Evolutionary conservation across 331 rosid species (phyloP).

Genomic region (Dryas integrifolia): DNA sequence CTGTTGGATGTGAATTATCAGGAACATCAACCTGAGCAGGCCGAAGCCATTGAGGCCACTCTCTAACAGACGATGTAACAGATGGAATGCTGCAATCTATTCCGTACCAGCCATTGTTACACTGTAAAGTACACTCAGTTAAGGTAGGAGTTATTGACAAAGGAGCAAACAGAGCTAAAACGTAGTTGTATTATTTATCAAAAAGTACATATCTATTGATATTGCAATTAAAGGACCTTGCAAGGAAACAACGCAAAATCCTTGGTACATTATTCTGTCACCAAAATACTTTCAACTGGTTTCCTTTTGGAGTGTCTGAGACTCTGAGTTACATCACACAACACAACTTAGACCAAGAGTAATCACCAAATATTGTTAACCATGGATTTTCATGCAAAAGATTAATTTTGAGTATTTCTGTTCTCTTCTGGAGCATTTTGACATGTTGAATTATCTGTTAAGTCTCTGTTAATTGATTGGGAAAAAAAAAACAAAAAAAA

Average conservation of each 20-base stretch:
- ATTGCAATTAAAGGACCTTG: neutral
- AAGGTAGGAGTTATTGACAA: constrained; percentile 24
- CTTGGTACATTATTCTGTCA: neutral
- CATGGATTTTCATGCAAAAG: too few relatives aligned
- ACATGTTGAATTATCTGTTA: neutral
- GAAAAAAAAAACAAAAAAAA: neutral
- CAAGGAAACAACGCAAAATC: neutral
- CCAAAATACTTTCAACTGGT: neutral
- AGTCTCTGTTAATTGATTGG: neutral
- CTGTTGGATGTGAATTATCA: constrained; percentile 31
- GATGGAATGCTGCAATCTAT: constrained; percentile 92
- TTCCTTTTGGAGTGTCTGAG: neutral
- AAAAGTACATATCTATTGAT: neutral
- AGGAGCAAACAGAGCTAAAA: neutral
- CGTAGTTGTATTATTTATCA: neutral
- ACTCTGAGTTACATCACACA: neutral
- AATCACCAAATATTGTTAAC: too few relatives aligned
- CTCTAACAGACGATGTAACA: constrained; percentile 54
- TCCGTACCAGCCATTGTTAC: constrained; percentile 92
- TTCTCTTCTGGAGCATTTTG: neutral
- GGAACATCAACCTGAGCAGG: constrained; percentile 76
- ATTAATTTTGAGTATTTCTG: neutral
- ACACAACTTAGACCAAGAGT: neutral
- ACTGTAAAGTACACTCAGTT: constrained; percentile 55
- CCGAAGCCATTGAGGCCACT: constrained; percentile 92